Percentiles rank a stretch among this genome's conserved stretches.
These are phyloP conservation scores for Porodaedalea pini DNA, from an alignment of 1,284 basidiomycete genomes.

Conservation along the genomic window DNA sequence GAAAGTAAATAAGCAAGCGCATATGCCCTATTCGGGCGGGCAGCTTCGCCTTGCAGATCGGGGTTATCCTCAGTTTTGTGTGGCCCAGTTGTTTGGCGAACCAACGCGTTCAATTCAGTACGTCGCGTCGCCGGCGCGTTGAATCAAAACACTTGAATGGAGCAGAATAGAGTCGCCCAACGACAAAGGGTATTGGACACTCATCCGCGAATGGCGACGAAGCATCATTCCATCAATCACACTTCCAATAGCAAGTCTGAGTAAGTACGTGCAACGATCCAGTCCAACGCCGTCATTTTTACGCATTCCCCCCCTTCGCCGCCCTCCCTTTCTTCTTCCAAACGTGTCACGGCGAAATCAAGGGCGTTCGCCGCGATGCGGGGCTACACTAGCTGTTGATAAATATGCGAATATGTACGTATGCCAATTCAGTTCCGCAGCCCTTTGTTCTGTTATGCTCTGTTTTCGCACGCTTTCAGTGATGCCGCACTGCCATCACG, in stretches of 20 bases:
- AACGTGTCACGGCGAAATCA: not conserved
- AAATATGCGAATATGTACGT: not conserved
- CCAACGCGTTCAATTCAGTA: not conserved
- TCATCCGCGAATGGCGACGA: slow-evolving; percentile 2
- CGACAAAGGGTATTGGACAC: not conserved
- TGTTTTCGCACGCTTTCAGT: not conserved
- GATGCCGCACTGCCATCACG: not conserved
- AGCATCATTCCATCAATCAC: slow-evolving; percentile 7
- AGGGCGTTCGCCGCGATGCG: not conserved
- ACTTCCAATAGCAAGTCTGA: not conserved
- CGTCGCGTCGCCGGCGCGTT: slow-evolving; percentile 1
- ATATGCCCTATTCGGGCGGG: not conserved
- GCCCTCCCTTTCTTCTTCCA: not conserved
- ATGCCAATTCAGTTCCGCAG: not conserved
- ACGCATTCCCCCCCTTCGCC: not conserved
- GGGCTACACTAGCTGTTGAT: not conserved
- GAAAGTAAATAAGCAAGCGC: not conserved
- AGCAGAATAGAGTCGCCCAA: not conserved
- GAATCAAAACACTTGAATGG: not conserved
- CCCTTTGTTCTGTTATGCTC: not conserved
- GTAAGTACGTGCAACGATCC: not conserved
- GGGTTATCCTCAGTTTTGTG: not conserved
- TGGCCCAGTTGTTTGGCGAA: slow-evolving; percentile 1
- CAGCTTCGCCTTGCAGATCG: not conserved
- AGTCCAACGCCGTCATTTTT: slow-evolving; percentile 1